Conservation (phyloP, 106 monocot genomes). For the Dendrobium huoshanense region DNA sequence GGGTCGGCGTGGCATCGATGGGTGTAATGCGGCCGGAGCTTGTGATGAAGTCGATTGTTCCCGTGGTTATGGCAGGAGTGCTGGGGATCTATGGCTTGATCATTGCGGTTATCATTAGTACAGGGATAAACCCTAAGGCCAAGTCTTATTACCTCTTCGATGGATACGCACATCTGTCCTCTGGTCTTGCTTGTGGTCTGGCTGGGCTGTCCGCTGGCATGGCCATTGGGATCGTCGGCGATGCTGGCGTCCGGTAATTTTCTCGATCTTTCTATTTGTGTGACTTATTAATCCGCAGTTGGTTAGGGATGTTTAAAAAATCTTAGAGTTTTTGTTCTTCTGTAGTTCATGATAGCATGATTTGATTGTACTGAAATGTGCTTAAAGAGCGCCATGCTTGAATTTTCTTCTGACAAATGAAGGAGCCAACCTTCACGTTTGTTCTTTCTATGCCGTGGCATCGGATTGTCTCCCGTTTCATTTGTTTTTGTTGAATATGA, state of each 20-base stretch:
- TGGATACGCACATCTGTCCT: conserved; percentile 38
- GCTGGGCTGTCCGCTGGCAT: conserved; percentile 29
- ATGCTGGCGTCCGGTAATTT: conserved; percentile 27
- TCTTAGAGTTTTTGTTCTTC: neutral
- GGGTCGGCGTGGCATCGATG: conserved; percentile 36
- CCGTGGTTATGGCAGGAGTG: conserved; percentile 44
- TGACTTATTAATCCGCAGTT: neutral
- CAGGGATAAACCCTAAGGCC: conserved; percentile 15
- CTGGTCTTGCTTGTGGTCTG: conserved; percentile 29
- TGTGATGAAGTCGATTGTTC: conserved; percentile 48
- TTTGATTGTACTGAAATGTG: too few relatives aligned
- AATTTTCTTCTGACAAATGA: too few relatives aligned
- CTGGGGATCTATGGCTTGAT: conserved; percentile 39
- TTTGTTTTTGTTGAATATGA: too few relatives aligned
- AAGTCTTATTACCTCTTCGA: conserved; percentile 26
- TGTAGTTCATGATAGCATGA: neutral
- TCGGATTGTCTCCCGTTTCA: too few relatives aligned
- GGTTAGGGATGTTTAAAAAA: neutral
- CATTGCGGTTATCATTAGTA: conserved; percentile 38
- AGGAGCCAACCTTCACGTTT: too few relatives aligned
- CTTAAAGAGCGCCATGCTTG: too few relatives aligned
- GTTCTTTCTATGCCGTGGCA: too few relatives aligned
- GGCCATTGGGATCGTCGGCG: conserved; percentile 30
- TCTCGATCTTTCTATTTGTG: neutral
- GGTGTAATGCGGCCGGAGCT: conserved; percentile 38